Evolutionary conservation across 768 basidiomycete species (phyloP).

Genomic region (Suillus subalutaceus): DNA sequence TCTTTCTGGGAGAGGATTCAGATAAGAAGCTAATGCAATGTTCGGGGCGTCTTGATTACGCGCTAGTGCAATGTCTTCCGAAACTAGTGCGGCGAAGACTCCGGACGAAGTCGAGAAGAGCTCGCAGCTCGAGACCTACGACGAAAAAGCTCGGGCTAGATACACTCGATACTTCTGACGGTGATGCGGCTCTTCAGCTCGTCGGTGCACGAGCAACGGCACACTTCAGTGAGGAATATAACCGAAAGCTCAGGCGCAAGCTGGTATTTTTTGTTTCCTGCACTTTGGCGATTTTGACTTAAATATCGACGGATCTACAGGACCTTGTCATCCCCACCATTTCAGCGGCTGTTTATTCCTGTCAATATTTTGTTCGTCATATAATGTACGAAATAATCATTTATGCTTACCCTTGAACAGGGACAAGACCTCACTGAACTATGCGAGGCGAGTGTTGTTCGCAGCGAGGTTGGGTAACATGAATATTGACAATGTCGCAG

Average conservation of each 20-base stretch:
- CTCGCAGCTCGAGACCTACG: constrained; percentile 20
- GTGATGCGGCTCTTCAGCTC: constrained; percentile 63
- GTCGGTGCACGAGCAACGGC: constrained; percentile 54
- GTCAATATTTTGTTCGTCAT: constrained; percentile 59
- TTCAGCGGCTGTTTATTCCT: constrained; percentile 67
- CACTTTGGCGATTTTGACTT: neutral
- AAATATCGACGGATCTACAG: constrained; percentile 26
- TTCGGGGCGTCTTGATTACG: constrained; percentile 4
- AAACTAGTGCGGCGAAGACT: constrained; percentile 15
- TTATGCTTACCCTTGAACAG: constrained; percentile 33
- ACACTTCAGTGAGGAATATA: constrained; percentile 65
- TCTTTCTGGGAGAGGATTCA: constrained; percentile 7
- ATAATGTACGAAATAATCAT: neutral
- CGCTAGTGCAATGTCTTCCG: constrained; percentile 22
- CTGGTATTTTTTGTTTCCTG: constrained; percentile 39
- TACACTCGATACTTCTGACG: constrained; percentile 43
- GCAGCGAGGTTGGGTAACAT: neutral
- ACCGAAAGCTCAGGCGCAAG: constrained; percentile 57
- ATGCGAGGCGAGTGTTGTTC: constrained; percentile 52
- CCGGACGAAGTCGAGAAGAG: constrained; percentile 21
- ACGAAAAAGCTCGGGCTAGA: constrained; percentile 37
- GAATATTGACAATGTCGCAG: constrained; percentile 31
- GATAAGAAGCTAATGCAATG: constrained; percentile 14
- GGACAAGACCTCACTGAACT: constrained; percentile 72
- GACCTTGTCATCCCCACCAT: constrained; percentile 56